Evolutionary conservation across 148 eudicot genomes (phyloP).

Genomic region (Hydrangea macrophylla): DNA sequence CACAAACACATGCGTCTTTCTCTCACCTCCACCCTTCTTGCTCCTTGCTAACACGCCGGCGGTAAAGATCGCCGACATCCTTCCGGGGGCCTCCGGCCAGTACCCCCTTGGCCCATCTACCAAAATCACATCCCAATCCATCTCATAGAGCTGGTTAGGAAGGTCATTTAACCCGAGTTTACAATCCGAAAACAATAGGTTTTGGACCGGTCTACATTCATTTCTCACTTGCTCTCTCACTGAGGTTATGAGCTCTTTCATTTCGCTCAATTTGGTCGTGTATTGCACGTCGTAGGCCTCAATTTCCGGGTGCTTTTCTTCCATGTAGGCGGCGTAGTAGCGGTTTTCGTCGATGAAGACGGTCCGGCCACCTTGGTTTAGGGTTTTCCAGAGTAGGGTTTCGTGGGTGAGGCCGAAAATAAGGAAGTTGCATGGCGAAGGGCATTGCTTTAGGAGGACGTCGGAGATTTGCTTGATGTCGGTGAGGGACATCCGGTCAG

Average conservation of each 20-base stretch:
- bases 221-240: constrained; percentile 46
- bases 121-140: constrained; percentile 65
- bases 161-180: constrained; percentile 59
- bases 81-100: constrained; percentile 71
- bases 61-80: constrained; percentile 65
- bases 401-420: constrained; percentile 76
- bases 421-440: constrained; percentile 62
- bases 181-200: constrained; percentile 63
- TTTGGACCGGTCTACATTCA: constrained; percentile 70
- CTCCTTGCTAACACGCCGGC: constrained; percentile 64
- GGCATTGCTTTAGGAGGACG: constrained; percentile 45
- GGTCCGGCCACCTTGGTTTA: constrained; percentile 62
- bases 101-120: constrained; percentile 70
- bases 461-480: constrained; percentile 60
- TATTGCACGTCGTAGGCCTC: constrained; percentile 77
- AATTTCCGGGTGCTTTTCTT: constrained; percentile 68
- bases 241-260: constrained; percentile 38
- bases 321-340: constrained; percentile 72
- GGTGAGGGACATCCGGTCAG: constrained; percentile 52
- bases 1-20: constrained; percentile 60
- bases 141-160: constrained; percentile 62
- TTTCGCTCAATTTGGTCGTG: constrained; percentile 51
- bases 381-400: constrained; percentile 70
- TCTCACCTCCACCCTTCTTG: constrained; percentile 35
- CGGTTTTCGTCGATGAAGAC: constrained; percentile 74